A percentile compares a stretch with the other conserved stretches of the same genome.
Conservation (phyloP, 2,329 filamentous ascomycete species). For the Monilinia polystroma region DNA sequence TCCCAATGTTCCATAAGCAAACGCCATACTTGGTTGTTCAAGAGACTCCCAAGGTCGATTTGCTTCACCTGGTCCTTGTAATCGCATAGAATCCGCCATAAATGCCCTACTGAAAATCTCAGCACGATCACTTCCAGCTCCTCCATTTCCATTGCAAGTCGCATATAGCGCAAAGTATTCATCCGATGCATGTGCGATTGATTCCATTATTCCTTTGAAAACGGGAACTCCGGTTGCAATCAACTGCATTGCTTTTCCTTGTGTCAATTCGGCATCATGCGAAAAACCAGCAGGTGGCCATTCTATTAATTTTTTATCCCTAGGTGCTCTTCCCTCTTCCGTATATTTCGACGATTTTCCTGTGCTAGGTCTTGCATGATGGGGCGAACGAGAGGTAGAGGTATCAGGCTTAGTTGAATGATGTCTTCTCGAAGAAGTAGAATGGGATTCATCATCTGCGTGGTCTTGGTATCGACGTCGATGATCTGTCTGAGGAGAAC, state of each 20-base stretch:
- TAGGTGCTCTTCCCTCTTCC: conserved; percentile 10
- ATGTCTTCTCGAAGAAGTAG: conserved; percentile 14
- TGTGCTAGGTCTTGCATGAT: conserved; percentile 18
- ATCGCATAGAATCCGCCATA: conserved; percentile 30
- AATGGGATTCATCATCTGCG: conserved; percentile 14
- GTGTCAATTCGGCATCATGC: conserved; percentile 50
- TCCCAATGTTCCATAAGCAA: conserved; percentile 62
- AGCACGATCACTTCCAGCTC: conserved; percentile 31
- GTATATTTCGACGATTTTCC: conserved; percentile 17
- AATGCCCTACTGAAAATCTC: conserved; percentile 27
- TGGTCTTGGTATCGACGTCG: neutral
- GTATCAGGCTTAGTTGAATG: neutral
- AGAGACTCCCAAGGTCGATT: conserved; percentile 64
- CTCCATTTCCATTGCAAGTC: conserved; percentile 49
- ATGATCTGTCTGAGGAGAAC: conserved; percentile 16
- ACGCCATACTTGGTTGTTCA: conserved; percentile 71
- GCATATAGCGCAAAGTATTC: conserved; percentile 57
- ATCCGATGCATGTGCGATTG: conserved; percentile 54
- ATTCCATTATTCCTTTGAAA: conserved; percentile 54
- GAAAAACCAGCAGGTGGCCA: conserved; percentile 58
- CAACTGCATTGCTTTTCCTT: conserved; percentile 55
- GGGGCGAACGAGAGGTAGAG: conserved; percentile 12
- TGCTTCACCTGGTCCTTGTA: conserved; percentile 31
- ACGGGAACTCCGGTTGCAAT: conserved; percentile 58
- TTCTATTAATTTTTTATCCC: conserved; percentile 44